Conservation (phyloP, 2,329 filamentous ascomycete genomes). For the Colletotrichum zoysiae region DNA sequence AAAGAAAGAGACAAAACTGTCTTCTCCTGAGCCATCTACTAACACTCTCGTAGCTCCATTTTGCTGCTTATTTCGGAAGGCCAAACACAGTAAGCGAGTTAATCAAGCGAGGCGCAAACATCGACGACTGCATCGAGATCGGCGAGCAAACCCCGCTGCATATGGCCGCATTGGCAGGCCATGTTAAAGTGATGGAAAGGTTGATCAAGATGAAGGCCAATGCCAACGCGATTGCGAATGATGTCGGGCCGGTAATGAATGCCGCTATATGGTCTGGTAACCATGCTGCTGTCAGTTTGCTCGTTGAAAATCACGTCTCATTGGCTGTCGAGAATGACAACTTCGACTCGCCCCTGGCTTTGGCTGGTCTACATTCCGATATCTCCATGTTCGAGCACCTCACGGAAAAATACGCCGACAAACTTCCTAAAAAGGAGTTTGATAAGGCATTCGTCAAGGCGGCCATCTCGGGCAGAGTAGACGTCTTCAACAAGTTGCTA, state of each 20-base stretch:
- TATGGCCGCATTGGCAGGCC: slow-evolving; percentile 54
- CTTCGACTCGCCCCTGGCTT: slow-evolving; percentile 51
- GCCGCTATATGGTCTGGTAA: slow-evolving; percentile 58
- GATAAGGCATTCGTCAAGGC: slow-evolving; percentile 55
- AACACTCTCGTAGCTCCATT: slow-evolving; percentile 46
- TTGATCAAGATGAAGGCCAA: slow-evolving; percentile 54
- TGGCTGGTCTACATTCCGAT: slow-evolving; percentile 55
- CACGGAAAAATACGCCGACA: slow-evolving; percentile 54
- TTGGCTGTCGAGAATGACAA: slow-evolving; percentile 49
- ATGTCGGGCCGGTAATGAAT: slow-evolving; percentile 53
- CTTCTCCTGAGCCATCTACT: background rate
- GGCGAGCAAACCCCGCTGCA: slow-evolving; percentile 52
- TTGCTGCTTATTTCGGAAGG: slow-evolving; percentile 49
- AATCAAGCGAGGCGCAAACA: slow-evolving; percentile 49
- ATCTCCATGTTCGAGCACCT: slow-evolving; percentile 57
- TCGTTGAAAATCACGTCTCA: slow-evolving; percentile 54
- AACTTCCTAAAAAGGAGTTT: slow-evolving; percentile 54
- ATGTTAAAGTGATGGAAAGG: slow-evolving; percentile 56
- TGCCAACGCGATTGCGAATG: slow-evolving; percentile 49
- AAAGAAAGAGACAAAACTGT: background rate
- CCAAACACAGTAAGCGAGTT: slow-evolving; percentile 54
- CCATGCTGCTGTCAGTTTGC: slow-evolving; percentile 54
- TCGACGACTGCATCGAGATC: slow-evolving; percentile 52
- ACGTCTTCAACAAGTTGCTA: slow-evolving; percentile 55
- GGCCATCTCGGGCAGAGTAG: slow-evolving; percentile 54